Evolutionary conservation across 805 yeast genomes (phyloP).

Genomic region (Maudiozyma saulgeensis): DNA sequence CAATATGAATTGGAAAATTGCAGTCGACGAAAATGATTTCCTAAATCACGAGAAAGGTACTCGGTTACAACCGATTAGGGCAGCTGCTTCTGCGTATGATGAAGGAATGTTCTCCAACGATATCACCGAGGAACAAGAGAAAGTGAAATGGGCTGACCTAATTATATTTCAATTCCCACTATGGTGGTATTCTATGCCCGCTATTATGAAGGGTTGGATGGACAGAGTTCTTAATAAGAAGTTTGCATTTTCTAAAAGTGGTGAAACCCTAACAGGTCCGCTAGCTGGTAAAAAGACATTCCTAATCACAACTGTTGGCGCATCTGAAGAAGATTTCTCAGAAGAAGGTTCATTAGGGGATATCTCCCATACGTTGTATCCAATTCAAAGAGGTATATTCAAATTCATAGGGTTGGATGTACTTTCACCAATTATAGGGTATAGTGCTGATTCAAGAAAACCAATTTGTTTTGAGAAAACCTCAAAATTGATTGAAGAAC

Average conservation of each 20-base stretch:
- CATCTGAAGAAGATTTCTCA: slow-evolving; percentile 7
- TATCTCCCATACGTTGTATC: slow-evolving; percentile 17
- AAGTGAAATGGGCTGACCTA: slow-evolving; percentile 23
- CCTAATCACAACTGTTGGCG: slow-evolving; percentile 11
- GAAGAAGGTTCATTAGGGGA: slow-evolving; percentile 17
- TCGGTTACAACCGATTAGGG: slow-evolving; percentile 9
- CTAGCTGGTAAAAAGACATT: slow-evolving; percentile 16
- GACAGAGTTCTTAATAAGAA: slow-evolving; percentile 21
- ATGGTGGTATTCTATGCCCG: slow-evolving; percentile 28
- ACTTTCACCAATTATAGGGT: slow-evolving; percentile 13
- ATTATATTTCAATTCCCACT: slow-evolving; percentile 23
- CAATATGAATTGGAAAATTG: slow-evolving; percentile 15
- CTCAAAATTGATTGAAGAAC: neutral
- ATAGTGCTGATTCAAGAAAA: slow-evolving; percentile 3
- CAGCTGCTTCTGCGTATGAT: slow-evolving; percentile 12
- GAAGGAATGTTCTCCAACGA: slow-evolving; percentile 17
- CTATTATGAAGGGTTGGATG: slow-evolving; percentile 26
- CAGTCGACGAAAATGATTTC: slow-evolving; percentile 17
- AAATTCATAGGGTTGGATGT: slow-evolving; percentile 18
- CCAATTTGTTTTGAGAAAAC: neutral
- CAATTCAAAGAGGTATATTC: slow-evolving; percentile 19
- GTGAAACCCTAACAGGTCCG: slow-evolving; percentile 7
- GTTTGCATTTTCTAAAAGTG: slow-evolving; percentile 18
- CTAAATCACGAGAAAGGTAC: slow-evolving; percentile 6
- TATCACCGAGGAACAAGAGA: slow-evolving; percentile 22